Base-by-base conservation (phyloP, 2,329 filamentous ascomycete genomes). In the Talaromyces sp. region DNA sequence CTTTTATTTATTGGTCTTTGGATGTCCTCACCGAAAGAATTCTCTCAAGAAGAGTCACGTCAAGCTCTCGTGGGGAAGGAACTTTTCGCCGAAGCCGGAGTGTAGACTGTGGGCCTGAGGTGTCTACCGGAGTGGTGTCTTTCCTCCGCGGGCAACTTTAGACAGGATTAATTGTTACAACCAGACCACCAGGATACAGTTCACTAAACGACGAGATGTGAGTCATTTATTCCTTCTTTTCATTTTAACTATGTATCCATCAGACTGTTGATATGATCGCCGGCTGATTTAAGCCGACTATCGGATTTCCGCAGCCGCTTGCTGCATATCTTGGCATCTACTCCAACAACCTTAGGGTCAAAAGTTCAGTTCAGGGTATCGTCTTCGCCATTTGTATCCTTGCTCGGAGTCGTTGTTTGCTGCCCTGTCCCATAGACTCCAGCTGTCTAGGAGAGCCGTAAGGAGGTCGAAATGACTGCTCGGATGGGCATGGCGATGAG, bases 381-480 rank as follows among this genome's bases (percentile, higher is more conserved):
- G 69, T 2, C 63, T 63, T 10, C 74, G 73, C 75, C 73, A 77
- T 17, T 57, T 64, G 36, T 46, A 53, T 19, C 56, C 59, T 50
- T 56, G 31, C 17, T 53, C 59, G 5, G 19, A 61, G 57, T 73
- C 64, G 22, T 57, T 53, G 9, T 45, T 60, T 19, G 62, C 63
- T 17, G 63, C 60, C 10, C 43, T 55, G 57, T 63, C 56, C 74
- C 74, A 77, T 8, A 76, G 61, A 13, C 63, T 68, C 74, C 74
- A 76, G 2, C 72, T 75, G 63, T 77, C 68, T 6, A 74, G 61
- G 0, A 77, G 70, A 13, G 65, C 74, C 1, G 74, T 77, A 22
- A 77, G 69, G 28, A 77, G 72, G 58, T 77, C 74, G 33, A 77
- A 31, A 76, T 60, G 1, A 77, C 65, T 48, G 67, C 74, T 63